These are phyloP conservation scores for Dothistroma septosporum DNA, from an alignment of 2,329 filamentous ascomycete genomes.

Conservation along the genomic window DNA sequence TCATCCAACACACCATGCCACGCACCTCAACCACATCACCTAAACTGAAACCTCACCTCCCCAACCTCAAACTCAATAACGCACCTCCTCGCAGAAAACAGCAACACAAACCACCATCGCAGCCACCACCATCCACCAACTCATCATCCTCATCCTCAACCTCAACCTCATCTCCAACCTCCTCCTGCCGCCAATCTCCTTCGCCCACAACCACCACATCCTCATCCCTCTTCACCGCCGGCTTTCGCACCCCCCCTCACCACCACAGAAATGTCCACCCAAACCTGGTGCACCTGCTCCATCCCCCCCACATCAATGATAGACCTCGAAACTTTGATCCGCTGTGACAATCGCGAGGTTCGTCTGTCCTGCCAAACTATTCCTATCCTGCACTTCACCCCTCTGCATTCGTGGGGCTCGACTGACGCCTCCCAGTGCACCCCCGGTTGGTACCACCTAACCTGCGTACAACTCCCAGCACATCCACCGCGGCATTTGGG, in stretches of 20 bases:
- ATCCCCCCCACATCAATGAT: background rate
- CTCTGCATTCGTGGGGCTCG: no score
- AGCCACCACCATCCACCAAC: background rate
- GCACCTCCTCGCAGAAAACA: background rate
- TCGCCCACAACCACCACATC: no score
- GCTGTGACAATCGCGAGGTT: background rate
- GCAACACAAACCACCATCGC: background rate
- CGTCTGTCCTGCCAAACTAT: background rate
- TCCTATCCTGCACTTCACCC: background rate
- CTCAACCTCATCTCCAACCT: no score
- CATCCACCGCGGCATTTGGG: slow-evolving; percentile 13
- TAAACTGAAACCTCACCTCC: background rate
- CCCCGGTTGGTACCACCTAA: slow-evolving; percentile 14
- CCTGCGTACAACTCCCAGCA: slow-evolving; percentile 13
- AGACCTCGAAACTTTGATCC: background rate
- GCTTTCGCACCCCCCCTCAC: no score
- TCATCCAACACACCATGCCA: background rate
- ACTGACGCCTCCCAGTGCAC: slow-evolving; percentile 7
- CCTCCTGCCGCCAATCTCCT: no score
- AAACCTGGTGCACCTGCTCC: background rate
- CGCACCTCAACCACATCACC: background rate
- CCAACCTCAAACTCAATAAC: background rate
- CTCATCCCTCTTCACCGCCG: no score
- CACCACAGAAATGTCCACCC: background rate
- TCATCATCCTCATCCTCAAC: background rate